Evolutionary conservation across 2,329 filamentous ascomycete genomes (phyloP), one percentile per base, ranked within the genome.

Genomic region (Cladophialophora carrionii): DNA sequence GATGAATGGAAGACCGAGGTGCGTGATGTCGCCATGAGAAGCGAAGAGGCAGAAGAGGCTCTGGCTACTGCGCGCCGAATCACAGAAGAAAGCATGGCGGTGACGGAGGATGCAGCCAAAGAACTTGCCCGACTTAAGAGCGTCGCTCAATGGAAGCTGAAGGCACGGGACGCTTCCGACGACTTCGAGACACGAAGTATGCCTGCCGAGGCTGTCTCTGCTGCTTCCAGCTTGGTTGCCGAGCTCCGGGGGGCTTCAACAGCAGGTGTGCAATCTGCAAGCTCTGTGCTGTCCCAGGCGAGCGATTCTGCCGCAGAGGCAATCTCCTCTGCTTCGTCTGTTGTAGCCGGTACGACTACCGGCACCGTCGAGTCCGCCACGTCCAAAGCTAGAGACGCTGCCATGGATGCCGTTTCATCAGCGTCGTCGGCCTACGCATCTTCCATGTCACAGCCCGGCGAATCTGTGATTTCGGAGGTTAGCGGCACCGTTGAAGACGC

Each of bases 1-100:
- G 88, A 89, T 55, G 87, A 91, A 72, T 97, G 94, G 92, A 89
- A 91, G 62, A 83, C 86, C 41, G 91, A 96, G 71, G 87, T 99
- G 55, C 88, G 91, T 74, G 83, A 87, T 64, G 85, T 93, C 60
- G 90, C 92, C 46, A 84, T 89, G 65, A 84, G 87, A 3, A 90
- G 97, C 74, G 85, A 89, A 8, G 87, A 86, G 29, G 82, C 97
- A 12, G 80, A 83, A 22, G 80, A 86, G 61, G 90, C 91, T 20
- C 88, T 90, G 72, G 82, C 87, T 34, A 85, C 87, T 43, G 87
- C 87, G 4, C 84, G 86, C 51, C 85, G 88, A 54, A 80, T 96
- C 17, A 88, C 97, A 74, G 88, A 90, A 54, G 83, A 87, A 61
- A 93, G 87, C 61, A 97, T 98, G 91, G 82, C 83, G 20, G 81